These are phyloP conservation scores for Petrea volubilis DNA, from an alignment of 257 asterid genomes.

Conservation along the genomic window DNA sequence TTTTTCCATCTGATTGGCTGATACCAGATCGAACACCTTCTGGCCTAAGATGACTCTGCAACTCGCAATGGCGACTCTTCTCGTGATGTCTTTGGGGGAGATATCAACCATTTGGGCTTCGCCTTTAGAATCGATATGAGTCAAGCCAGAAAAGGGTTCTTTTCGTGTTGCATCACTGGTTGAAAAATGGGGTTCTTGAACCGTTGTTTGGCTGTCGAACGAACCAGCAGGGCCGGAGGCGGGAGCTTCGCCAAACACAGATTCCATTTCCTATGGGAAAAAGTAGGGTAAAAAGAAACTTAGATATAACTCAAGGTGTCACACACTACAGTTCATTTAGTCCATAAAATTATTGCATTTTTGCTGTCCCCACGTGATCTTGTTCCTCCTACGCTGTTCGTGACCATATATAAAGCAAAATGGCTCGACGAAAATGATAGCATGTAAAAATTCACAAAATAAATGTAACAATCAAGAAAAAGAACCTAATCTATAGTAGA, in stretches of 20 bases:
- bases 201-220: conserved; percentile 30
- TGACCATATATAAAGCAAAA: not conserved
- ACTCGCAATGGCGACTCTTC: conserved; percentile 71
- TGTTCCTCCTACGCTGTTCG: not conserved
- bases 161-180: conserved; percentile 13
- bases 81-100: conserved; percentile 61
- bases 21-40: conserved; percentile 71
- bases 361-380: not conserved
- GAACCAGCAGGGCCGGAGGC: conserved; percentile 52
- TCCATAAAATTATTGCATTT: not conserved
- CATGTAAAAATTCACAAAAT: not conserved
- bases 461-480: not conserved
- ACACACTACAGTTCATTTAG: not conserved
- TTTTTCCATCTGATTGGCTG: conserved; percentile 69
- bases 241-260: conserved; percentile 78
- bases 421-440: not conserved
- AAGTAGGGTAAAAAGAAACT: not conserved
- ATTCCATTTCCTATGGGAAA: conserved; percentile 79
- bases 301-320: not conserved
- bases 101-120: conserved; percentile 86
- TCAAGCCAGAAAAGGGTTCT: conserved; percentile 36
- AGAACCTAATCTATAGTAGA: not conserved
- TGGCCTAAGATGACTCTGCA: conserved; percentile 74
- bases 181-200: conserved; percentile 34
- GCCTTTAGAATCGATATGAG: conserved; percentile 65